Evolutionary conservation across 139 green algal species (phyloP).

Genomic region (Mychonastes homosphaera): DNA sequence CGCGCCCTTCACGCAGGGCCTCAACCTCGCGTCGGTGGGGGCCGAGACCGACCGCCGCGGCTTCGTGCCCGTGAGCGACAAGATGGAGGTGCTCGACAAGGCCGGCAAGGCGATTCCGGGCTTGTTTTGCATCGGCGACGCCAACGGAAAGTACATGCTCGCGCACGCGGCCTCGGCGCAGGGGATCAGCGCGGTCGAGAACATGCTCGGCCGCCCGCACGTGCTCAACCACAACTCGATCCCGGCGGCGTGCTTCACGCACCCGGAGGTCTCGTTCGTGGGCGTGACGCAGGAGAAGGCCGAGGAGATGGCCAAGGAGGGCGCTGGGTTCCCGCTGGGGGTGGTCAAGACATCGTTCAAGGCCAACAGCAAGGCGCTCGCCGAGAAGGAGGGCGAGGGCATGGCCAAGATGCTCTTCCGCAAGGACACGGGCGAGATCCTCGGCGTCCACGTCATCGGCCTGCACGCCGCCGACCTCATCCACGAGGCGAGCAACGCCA

Average conservation of each 20-base stretch:
- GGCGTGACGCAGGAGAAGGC: constrained; percentile 91
- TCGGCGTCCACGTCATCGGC: constrained; percentile 90
- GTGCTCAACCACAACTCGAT: constrained; percentile 89
- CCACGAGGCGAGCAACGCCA: constrained; percentile 96
- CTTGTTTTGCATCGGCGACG: constrained; percentile 98
- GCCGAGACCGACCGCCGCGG: constrained; percentile 78
- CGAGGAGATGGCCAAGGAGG: constrained; percentile 73
- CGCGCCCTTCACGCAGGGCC: constrained; percentile 47
- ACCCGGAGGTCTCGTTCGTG: constrained; percentile 94
- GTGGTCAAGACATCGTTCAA: constrained; percentile 98
- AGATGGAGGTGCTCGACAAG: constrained; percentile 79
- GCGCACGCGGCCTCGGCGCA: constrained; percentile 85
- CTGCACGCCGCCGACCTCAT: constrained; percentile 98
- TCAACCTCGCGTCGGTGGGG: constrained; percentile 68
- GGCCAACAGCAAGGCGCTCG: constrained; percentile 94
- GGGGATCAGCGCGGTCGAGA: constrained; percentile 92
- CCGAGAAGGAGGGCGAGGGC: constrained; percentile 94
- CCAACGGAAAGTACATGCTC: constrained; percentile 96
- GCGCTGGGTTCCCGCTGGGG: constrained; percentile 79
- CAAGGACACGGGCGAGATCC: constrained; percentile 93
- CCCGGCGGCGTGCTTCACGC: constrained; percentile 97
- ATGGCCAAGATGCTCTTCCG: constrained; percentile 97
- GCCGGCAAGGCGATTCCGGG: constrained; percentile 54
- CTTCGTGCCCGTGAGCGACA: constrained; percentile 90
- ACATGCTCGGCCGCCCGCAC: constrained; percentile 77